Conservation (phyloP, 2,329 filamentous ascomycete genomes). For the Aspergillus sp. region DNA sequence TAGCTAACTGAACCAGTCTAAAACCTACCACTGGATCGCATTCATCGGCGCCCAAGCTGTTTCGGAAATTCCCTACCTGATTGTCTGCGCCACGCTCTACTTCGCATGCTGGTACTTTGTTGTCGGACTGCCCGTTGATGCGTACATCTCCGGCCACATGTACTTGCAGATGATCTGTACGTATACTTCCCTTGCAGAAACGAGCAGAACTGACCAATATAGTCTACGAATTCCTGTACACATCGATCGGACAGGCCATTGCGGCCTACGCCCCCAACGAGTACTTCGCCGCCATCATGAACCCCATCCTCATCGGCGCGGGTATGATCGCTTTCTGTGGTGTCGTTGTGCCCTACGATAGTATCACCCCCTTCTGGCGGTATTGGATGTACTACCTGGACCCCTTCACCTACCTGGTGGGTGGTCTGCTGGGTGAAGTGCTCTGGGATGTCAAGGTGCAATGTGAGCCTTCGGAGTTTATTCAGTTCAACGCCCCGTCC, state of each 20-base stretch:
- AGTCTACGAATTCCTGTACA: conserved; percentile 49
- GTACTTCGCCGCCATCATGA: conserved; percentile 60
- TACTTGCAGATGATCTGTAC: conserved; percentile 45
- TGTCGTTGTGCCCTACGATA: conserved; percentile 40
- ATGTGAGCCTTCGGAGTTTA: conserved; percentile 36
- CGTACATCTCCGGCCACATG: conserved; percentile 39
- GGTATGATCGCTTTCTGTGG: conserved; percentile 44
- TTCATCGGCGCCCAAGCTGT: conserved; percentile 57
- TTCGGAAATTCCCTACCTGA: conserved; percentile 50
- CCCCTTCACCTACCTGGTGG: conserved; percentile 47
- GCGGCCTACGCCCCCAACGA: conserved; percentile 64
- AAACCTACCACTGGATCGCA: conserved; percentile 62
- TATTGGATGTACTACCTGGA: conserved; percentile 50
- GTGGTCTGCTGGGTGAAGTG: conserved; percentile 40
- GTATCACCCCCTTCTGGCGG: conserved; percentile 44
- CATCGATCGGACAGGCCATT: conserved; percentile 49
- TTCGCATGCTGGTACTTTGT: conserved; percentile 62
- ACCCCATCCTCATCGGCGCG: conserved; percentile 56
- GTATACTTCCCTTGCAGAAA: not conserved
- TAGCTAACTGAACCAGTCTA: conserved; percentile 39
- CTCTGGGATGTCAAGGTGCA: conserved; percentile 44
- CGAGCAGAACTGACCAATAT: not conserved
- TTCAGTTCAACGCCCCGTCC: conserved; percentile 29
- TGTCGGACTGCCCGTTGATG: conserved; percentile 46
- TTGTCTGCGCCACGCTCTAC: conserved; percentile 49